Evolutionary conservation across 1,284 basidiomycete genomes (phyloP).

Genomic region (Sutorius eximius): DNA sequence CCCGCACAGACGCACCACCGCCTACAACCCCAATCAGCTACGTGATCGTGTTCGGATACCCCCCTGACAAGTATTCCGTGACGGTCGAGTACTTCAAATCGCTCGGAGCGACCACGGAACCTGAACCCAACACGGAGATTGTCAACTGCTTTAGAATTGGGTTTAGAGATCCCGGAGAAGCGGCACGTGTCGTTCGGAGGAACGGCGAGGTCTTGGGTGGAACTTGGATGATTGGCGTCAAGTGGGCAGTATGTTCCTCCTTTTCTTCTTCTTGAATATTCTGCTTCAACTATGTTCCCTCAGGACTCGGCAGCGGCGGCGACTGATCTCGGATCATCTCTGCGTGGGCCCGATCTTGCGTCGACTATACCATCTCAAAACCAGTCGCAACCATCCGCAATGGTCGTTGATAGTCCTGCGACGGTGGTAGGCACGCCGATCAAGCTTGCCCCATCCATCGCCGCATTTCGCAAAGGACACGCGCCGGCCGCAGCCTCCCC

Average conservation of each 20-base stretch:
- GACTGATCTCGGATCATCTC: slow-evolving; percentile 51
- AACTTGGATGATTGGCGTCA: slow-evolving; percentile 78
- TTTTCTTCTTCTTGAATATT: neutral
- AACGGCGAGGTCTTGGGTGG: slow-evolving; percentile 76
- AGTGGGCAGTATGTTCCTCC: slow-evolving; percentile 64
- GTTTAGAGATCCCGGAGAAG: slow-evolving; percentile 66
- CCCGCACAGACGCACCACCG: slow-evolving; percentile 33
- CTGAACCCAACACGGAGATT: slow-evolving; percentile 62
- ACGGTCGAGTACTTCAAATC: slow-evolving; percentile 72
- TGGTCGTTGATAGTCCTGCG: slow-evolving; percentile 45
- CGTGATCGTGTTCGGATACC: slow-evolving; percentile 75
- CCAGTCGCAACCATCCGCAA: slow-evolving; percentile 34
- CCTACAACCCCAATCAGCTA: slow-evolving; percentile 42
- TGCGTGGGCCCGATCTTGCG: slow-evolving; percentile 29
- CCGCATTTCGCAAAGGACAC: slow-evolving; percentile 60
- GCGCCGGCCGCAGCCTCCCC: slow-evolving; percentile 35
- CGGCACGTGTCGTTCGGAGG: slow-evolving; percentile 70
- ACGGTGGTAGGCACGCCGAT: slow-evolving; percentile 62
- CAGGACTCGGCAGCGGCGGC: slow-evolving; percentile 58
- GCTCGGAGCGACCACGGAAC: slow-evolving; percentile 62
- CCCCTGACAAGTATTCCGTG: slow-evolving; percentile 65
- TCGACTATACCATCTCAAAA: slow-evolving; percentile 28
- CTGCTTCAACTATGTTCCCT: slow-evolving; percentile 1
- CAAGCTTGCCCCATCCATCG: slow-evolving; percentile 63
- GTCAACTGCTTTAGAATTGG: slow-evolving; percentile 73